A percentile compares a stretch with the other conserved stretches of the same genome.
Conservation (phyloP, 192 early-diverging fungal species). For the Powellomyces hirtus region DNA sequence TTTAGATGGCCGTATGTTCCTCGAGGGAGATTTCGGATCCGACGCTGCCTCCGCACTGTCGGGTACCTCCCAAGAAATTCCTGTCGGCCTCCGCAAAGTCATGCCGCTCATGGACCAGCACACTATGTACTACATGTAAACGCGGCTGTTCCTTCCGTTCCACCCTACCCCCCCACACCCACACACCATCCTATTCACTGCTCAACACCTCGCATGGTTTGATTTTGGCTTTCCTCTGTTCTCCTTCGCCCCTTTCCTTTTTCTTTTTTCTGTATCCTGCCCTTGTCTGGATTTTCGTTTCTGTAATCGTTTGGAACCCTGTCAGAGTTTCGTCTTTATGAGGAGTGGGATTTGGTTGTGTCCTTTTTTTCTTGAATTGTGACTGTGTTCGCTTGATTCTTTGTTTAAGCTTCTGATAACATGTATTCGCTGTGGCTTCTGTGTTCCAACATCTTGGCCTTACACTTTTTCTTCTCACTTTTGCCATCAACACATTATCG, state of each 20-base stretch:
- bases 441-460: too few relatives aligned
- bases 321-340: too few relatives aligned
- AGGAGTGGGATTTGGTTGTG: too few relatives aligned
- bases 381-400: too few relatives aligned
- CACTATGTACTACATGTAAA: slow-evolving; percentile 39
- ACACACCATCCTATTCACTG: neutral
- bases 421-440: too few relatives aligned
- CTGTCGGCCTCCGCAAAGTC: slow-evolving; percentile 15
- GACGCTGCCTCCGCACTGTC: slow-evolving; percentile 12
- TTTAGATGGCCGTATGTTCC: slow-evolving; percentile 36
- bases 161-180: neutral
- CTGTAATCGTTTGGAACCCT: too few relatives aligned
- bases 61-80: slow-evolving; percentile 13
- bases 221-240: neutral
- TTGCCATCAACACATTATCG: too few relatives aligned
- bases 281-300: too few relatives aligned
- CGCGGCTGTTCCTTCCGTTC: neutral
- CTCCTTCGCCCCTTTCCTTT: neutral
- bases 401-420: too few relatives aligned
- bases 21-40: slow-evolving; percentile 26
- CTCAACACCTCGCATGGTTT: neutral
- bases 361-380: too few relatives aligned
- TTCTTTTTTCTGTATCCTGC: too few relatives aligned
- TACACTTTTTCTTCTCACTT: too few relatives aligned
- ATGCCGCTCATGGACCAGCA: slow-evolving; percentile 21